Evolutionary conservation across 805 yeast species (phyloP), one percentile per base, ranked within the genome.

Genomic region (Starmera quercuum): DNA sequence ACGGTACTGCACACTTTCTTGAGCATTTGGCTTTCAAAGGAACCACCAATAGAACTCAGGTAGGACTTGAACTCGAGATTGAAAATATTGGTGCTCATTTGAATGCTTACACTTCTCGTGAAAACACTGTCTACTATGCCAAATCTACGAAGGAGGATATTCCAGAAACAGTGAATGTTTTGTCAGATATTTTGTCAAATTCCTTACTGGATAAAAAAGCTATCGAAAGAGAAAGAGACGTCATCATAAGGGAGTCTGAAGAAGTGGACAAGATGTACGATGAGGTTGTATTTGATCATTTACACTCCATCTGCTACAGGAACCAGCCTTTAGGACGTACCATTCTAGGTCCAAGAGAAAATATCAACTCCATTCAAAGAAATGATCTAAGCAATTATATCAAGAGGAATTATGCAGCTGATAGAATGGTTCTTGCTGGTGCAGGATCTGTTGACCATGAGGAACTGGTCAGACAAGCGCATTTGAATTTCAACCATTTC

Each of bases 231-330:
- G 99, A 92, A 63, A 78, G 97, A 49, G 95, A 90, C 40, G 99
- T 92, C 19, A 92, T 92, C 44, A 75, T 92, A 39, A 83, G 97
- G 58, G 99, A 92, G 63, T 75, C 92, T 47, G 97, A 92, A 61
- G 97, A 92, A 61, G 97, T 92, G 38, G 97, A 90, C 60, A 90
- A 88, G 64, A 87, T 86, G 95, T 85, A 86, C 56, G 98, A 92
- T 58, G 99, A 92, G 60, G 97, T 92, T 24, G 94, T 92, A 8
- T 92, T 92, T 58, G 99, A 92, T 61, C 95, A 94, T 59, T 64
- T 92, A 35, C 99, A 92, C 62, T 87, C 94, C 30, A 85, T 87
- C 22, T 87, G 95, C 8, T 92, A 75, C 66, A 83, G 75, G 57
- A 79, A 75, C 46, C 97, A 94, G 60, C 94, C 95, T 31, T 68